Evolutionary conservation across 192 early-diverging fungal species (phyloP).

Genomic region (Lunasporangiospora selenospora): DNA sequence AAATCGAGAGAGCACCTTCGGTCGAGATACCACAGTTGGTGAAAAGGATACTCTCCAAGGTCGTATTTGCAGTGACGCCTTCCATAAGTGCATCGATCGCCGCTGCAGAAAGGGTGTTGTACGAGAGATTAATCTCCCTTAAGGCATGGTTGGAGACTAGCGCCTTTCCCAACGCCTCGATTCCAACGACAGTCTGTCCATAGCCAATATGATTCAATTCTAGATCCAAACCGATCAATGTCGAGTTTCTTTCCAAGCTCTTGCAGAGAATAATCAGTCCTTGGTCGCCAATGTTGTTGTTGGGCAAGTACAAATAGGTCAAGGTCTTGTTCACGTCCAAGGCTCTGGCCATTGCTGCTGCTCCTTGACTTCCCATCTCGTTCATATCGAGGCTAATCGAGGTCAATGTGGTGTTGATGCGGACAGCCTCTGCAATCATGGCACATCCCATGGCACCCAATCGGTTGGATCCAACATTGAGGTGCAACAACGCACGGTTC

Average conservation of each 20-base stretch:
- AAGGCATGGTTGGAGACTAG: slow-evolving; percentile 12
- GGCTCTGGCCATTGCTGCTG: slow-evolving; percentile 9
- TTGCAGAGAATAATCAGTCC: slow-evolving; percentile 29
- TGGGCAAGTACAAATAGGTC: slow-evolving; percentile 41
- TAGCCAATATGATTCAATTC: slow-evolving; percentile 45
- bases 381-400: slow-evolving; percentile 49
- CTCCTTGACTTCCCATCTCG: slow-evolving; percentile 33
- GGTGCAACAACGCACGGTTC: slow-evolving; percentile 34
- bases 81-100: slow-evolving; percentile 28
- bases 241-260: slow-evolving; percentile 26
- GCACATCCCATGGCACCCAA: slow-evolving; percentile 20
- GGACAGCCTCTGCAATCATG: slow-evolving; percentile 34
- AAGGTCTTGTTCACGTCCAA: slow-evolving; percentile 29
- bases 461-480: slow-evolving; percentile 51
- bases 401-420: slow-evolving; percentile 22
- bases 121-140: slow-evolving; percentile 42
- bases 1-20: slow-evolving; percentile 40
- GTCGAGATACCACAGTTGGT: slow-evolving; percentile 46
- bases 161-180: slow-evolving; percentile 26
- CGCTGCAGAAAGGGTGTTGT: slow-evolving; percentile 25
- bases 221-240: slow-evolving; percentile 34
- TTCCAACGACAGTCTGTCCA: slow-evolving; percentile 15
- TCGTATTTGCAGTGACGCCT: slow-evolving; percentile 40
- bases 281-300: slow-evolving; percentile 50
- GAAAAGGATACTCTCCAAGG: slow-evolving; percentile 47